Evolutionary conservation across 805 yeast genomes (phyloP), one percentile per base, ranked within the genome.

Genomic region (Candida koratica): DNA sequence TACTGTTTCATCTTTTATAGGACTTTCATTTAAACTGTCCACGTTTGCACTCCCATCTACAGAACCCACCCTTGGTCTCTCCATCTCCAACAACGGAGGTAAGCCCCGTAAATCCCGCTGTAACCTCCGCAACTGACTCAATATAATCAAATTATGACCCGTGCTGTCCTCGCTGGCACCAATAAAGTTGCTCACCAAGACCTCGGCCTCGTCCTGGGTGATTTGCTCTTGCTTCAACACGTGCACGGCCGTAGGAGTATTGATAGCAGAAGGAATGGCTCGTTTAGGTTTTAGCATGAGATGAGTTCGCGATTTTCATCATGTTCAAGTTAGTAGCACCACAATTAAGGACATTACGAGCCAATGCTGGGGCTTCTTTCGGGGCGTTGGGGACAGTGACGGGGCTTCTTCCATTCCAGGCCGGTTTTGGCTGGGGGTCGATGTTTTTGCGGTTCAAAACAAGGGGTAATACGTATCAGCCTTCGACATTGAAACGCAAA

Each of bases 391-490:
- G 24, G 24, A 20, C 24, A 11, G 24, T 20, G 11, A 20, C 24
- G 11, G 10, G 24, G 8, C 24, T 8, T 8, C 17, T 27, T 27
- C 17, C 27, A 25, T 6, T 25, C 19, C 16, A 17, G 30, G 16
- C 14, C 13, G 26, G 26, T 6, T 12, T 10, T 6, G 13, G 26
- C n/a, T n/a, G n/a, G n/a, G n/a, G n/a, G n/a, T n/a, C n/a, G 32
- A 57, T 68, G 18, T 82, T 76, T 48, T 64, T 54, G 58, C 62
- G 96, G 70, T 81, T 89, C 83, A 81, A 86, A 56, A 71, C 90
- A 25, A 79, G 96, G 64, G 97, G 98, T 61, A 84, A 86, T 65
- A 86, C 96, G 13, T 90, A 83, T 62, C 97, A 90, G 62, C 98
- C 98, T 35, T 81, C 87, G 43, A 87, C 94, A 4, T 67, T 86